These are phyloP conservation scores for Protea cynaroides DNA, from an alignment of 164 flowering plant species.

Conservation along the genomic window DNA sequence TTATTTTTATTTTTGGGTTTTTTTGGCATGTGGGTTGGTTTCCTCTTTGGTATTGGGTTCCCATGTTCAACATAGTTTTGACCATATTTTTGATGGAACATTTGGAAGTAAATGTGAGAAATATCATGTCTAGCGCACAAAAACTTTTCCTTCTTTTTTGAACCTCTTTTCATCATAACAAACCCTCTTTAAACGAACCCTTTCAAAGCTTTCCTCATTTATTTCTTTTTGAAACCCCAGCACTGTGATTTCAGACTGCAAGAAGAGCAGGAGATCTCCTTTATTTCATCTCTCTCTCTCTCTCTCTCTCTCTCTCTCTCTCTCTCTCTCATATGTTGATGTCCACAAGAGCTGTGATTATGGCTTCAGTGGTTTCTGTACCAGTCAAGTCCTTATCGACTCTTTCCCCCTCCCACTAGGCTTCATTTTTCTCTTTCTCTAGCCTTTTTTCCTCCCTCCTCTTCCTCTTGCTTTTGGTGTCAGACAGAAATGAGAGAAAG, in stretches of 20 bases:
- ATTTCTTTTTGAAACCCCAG: neutral
- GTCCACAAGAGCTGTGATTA: slow-evolving; percentile 19
- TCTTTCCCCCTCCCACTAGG: slow-evolving; percentile 21
- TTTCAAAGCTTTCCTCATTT: slow-evolving; percentile 7
- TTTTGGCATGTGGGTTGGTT: no score
- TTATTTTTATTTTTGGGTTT: no score
- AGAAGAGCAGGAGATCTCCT: slow-evolving; percentile 11
- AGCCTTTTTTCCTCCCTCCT: slow-evolving; percentile 13
- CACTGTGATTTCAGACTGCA: slow-evolving; percentile 7
- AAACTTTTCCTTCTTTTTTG: slow-evolving; percentile 11
- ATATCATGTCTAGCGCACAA: neutral
- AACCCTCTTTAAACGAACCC: slow-evolving; percentile 10
- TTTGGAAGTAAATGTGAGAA: neutral
- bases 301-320: slow-evolving; percentile 14
- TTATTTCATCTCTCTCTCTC: slow-evolving; percentile 7
- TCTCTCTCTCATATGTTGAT: no score
- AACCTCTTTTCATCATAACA: slow-evolving; percentile 25
- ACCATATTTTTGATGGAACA: neutral
- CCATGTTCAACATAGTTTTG: neutral
- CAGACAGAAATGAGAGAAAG: slow-evolving; percentile 19
- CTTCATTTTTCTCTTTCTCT: slow-evolving; percentile 17
- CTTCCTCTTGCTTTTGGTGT: slow-evolving; percentile 21
- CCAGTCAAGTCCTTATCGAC: slow-evolving; percentile 46
- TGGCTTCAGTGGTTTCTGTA: slow-evolving; percentile 28
- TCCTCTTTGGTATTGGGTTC: neutral